These are phyloP conservation scores for Toxicodendron radicans DNA, from an alignment of 345 rosid genomes.

Conservation along the genomic window DNA sequence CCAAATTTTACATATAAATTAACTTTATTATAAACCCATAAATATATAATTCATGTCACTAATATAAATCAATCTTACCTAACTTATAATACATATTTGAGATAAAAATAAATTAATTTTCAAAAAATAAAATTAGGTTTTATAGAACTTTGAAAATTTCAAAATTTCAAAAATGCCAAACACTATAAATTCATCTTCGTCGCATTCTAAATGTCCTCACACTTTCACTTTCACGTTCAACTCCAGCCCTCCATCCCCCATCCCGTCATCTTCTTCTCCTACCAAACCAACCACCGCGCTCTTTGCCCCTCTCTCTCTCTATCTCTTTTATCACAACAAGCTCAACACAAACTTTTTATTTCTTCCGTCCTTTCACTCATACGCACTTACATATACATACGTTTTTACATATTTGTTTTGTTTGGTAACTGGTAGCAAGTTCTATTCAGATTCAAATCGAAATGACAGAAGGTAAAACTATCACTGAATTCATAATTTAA, in stretches of 20 bases:
- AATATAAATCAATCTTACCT: no score
- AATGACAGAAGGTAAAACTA: slow-evolving; percentile 18
- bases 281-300: not conserved
- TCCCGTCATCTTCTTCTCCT: slow-evolving; percentile 8
- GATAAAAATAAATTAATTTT: no score
- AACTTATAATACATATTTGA: no score
- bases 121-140: no score
- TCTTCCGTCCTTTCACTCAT: not conserved
- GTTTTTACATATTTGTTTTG: not conserved
- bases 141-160: no score
- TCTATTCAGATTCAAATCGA: slow-evolving; percentile 9
- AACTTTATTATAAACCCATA: no score
- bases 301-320: not conserved
- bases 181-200: not conserved
- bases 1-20: no score
- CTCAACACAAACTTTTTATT: slow-evolving; percentile 3
- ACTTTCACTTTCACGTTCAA: not conserved
- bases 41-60: no score
- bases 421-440: not conserved
- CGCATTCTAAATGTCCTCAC: not conserved
- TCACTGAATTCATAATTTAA: not conserved
- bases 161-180: not conserved
- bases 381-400: not conserved
- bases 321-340: not conserved
- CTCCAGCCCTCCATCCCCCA: slow-evolving; percentile 20